Conservation (phyloP, 2,329 filamentous ascomycete genomes). For the Pseudocercospora macadamiae region DNA sequence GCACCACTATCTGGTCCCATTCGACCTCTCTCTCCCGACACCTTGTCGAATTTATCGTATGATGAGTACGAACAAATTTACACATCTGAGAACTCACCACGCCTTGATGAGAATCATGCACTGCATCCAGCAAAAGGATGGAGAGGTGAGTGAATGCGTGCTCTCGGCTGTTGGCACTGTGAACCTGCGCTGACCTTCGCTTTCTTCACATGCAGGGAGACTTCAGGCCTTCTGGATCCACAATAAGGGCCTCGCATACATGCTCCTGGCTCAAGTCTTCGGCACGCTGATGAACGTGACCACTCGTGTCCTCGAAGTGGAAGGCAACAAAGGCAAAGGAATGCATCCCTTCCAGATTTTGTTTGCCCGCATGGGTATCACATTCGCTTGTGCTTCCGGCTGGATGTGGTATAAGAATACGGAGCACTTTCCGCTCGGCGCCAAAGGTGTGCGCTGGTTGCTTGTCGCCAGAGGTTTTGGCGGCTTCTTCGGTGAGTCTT, state of each 20-base stretch:
- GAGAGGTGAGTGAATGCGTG: no score
- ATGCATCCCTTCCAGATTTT: constrained; percentile 86
- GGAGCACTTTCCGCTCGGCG: constrained; percentile 68
- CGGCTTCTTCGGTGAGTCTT: constrained; percentile 77
- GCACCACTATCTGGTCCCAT: constrained; percentile 34
- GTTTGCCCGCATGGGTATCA: constrained; percentile 77
- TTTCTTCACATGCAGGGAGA: no score
- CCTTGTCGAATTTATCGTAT: constrained; percentile 43
- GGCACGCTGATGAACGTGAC: constrained; percentile 83
- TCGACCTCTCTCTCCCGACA: constrained; percentile 48
- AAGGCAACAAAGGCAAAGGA: constrained; percentile 66
- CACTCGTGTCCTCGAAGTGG: constrained; percentile 72
- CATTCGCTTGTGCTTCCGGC: constrained; percentile 63
- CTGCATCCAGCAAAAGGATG: constrained; percentile 25
- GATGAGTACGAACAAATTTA: constrained; percentile 39
- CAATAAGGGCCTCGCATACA: constrained; percentile 74
- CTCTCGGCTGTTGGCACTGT: no score
- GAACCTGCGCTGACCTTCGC: no score
- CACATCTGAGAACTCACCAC: constrained; percentile 19
- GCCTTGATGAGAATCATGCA: no score
- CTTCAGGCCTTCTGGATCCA: constrained; percentile 56
- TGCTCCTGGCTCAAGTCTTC: constrained; percentile 77
- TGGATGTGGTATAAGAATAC: constrained; percentile 73
- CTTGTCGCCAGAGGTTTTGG: constrained; percentile 69
- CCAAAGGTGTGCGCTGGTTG: constrained; percentile 66